Base-by-base conservation (phyloP, 2,329 filamentous ascomycete genomes). In the Hymenoscyphus infarciens region DNA sequence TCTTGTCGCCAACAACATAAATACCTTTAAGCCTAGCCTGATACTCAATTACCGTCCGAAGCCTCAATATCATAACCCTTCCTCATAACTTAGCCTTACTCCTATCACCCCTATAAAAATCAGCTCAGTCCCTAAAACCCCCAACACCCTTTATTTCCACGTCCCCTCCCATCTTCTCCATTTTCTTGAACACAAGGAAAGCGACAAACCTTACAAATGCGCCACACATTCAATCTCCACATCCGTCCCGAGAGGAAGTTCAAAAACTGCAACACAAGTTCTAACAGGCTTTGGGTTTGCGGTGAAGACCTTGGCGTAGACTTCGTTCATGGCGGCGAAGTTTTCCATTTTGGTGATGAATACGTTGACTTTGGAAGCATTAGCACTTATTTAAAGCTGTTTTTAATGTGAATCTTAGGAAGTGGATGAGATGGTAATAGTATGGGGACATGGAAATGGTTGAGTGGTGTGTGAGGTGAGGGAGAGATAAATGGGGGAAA, bases 291-390 rank as follows among this genome's bases (percentile, higher is more conserved):
- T 81, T 1, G 77, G 76, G 16, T 77, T 73, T 62, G 74, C 72
- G 10, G 66, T 72, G 63, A 83, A 82, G 63, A 81, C 78, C 69
- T 81, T 77, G 33, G 78, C 76, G 62, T 84, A 87, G 2, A 78
- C 82, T 63, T 81, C 80, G 64, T 86, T 86, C 76, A 87, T 81
- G 10, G 77, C 76, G 0, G 78, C 80, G 71, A 89, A 90, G 72
- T 89, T 79, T 56, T 82, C 78, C 86, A 90, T 90, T 63, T 82
- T 80, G 1, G 82, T 83, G 22, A 90, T 72, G 71, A 86, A 90
- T 29, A 89, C 78, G 68, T 88, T 89, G 65, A 87, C 82, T 74
- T 90, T 89, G n/a, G n/a, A n/a, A n/a, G n/a, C n/a, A n/a, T n/a
- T n/a, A n/a, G n/a, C n/a, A n/a, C n/a, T n/a, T n/a, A n/a, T n/a